phyloP scores from a whole-genome alignment of 1,139 yeast genomes.

The Geotrichum candidum region DNA sequence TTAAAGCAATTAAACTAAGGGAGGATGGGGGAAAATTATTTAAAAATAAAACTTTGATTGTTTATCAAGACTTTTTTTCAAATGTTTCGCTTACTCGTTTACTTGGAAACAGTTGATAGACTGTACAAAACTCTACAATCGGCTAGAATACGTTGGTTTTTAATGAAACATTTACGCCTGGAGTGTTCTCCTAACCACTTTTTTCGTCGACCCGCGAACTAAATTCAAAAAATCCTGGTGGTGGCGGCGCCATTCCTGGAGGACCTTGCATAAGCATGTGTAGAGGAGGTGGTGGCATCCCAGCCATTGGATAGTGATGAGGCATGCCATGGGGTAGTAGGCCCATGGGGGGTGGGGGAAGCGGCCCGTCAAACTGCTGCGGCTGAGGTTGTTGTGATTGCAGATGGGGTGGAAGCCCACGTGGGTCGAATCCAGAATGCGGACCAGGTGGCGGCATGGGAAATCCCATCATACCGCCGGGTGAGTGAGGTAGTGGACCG shows the following conservation, averaged over 20 bases:
- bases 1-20: too few species aligned
- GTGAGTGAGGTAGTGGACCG: not conserved
- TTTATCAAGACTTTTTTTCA: too few species aligned
- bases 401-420: not conserved
- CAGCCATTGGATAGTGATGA: not conserved
- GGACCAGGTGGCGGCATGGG: not conserved
- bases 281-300: not conserved
- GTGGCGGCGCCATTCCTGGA: not conserved
- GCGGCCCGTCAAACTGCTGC: not conserved
- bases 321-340: not conserved
- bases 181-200: not conserved
- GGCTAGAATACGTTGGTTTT: not conserved
- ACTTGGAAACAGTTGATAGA: too few species aligned
- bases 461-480: not conserved
- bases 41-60: too few species aligned
- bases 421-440: not conserved
- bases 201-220: not conserved
- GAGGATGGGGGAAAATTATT: too few species aligned
- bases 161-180: not conserved
- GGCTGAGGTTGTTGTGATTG: conserved; percentile 7
- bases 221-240: not conserved
- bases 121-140: not conserved
- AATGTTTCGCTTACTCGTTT: too few species aligned
- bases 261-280: not conserved
- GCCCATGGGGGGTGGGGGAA: not conserved